Evolutionary conservation across 345 rosid species (phyloP).

Genomic region (Adansonia digitata): DNA sequence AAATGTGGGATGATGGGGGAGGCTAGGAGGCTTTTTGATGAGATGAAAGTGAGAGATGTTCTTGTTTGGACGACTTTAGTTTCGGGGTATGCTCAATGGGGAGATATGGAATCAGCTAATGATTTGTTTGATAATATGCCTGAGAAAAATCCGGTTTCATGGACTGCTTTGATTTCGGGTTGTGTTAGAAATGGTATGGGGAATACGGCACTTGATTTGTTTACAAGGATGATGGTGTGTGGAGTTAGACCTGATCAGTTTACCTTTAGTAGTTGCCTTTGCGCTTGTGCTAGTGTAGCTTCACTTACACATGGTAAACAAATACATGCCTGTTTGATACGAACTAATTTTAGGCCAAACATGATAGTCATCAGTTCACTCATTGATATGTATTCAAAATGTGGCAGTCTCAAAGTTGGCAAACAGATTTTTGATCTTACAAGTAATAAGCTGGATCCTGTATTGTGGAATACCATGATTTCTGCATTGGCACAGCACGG

Average conservation of each 20-base stretch:
- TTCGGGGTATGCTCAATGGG: conserved; percentile 60
- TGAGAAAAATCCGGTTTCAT: conserved; percentile 50
- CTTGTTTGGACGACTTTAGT: conserved; percentile 71
- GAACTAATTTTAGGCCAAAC: conserved; percentile 49
- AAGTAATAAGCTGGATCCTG: conserved; percentile 42
- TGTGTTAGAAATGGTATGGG: conserved; percentile 58
- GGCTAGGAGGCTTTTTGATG: conserved; percentile 58
- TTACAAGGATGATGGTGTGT: conserved; percentile 47
- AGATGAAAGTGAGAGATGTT: conserved; percentile 53
- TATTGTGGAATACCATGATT: conserved; percentile 80
- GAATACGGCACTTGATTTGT: conserved; percentile 40
- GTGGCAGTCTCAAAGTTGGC: conserved; percentile 48
- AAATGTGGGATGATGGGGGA: conserved; percentile 56
- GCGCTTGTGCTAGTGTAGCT: conserved; percentile 68
- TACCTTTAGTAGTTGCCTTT: conserved; percentile 72
- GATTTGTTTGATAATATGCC: conserved; percentile 62
- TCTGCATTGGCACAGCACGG: conserved; percentile 80
- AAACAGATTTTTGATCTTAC: conserved; percentile 42
- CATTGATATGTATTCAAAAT: conserved; percentile 81
- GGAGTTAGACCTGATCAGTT: conserved; percentile 57
- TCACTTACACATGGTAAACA: conserved; percentile 68
- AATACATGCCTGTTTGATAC: conserved; percentile 53
- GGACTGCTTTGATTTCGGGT: conserved; percentile 82
- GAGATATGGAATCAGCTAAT: conserved; percentile 56
- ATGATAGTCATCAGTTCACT: conserved; percentile 65